Evolutionary conservation across 2,329 filamentous ascomycete genomes (phyloP).

Genomic region (Microdochium trichocladiopsis): DNA sequence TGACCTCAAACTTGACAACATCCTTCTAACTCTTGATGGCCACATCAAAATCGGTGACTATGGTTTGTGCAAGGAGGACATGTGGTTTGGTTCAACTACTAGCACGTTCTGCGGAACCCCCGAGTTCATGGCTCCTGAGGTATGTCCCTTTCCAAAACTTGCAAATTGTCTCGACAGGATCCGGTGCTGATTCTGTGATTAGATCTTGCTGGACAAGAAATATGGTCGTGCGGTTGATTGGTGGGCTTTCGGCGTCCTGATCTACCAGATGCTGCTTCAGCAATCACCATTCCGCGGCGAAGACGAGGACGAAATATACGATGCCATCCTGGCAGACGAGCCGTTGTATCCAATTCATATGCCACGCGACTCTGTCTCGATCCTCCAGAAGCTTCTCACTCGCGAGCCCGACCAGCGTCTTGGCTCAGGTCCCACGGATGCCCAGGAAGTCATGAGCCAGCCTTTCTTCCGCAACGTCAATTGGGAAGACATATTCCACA

Average conservation of each 20-base stretch:
- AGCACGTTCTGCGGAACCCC: conserved; percentile 99
- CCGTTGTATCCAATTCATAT: conserved; percentile 98
- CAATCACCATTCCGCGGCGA: conserved; percentile 98
- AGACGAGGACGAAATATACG: conserved; percentile 98
- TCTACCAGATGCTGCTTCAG: conserved; percentile 99
- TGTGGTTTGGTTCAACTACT: conserved; percentile 97
- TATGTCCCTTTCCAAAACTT: conserved; percentile 31
- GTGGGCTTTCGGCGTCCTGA: conserved; percentile 99
- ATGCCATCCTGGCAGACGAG: conserved; percentile 95
- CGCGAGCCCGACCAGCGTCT: conserved; percentile 90
- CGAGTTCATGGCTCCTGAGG: conserved; percentile 98
- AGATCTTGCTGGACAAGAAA: conserved; percentile 97
- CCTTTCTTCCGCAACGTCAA: conserved; percentile 97
- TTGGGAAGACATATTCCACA: conserved; percentile 98
- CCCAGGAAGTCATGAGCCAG: conserved; percentile 97
- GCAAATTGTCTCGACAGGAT: conserved; percentile 1
- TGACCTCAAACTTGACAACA: conserved; percentile 90
- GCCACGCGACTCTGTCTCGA: conserved; percentile 95
- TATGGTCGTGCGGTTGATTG: conserved; percentile 96
- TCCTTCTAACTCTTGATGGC: conserved; percentile 86
- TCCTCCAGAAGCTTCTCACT: conserved; percentile 93
- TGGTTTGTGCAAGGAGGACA: conserved; percentile 98
- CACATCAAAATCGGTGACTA: conserved; percentile 99
- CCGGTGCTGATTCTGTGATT: conserved; percentile 19
- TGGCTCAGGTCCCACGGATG: conserved; percentile 91